Conservation (phyloP, 352 stramenopile species). For the Globisporangium uncinulatum region DNA sequence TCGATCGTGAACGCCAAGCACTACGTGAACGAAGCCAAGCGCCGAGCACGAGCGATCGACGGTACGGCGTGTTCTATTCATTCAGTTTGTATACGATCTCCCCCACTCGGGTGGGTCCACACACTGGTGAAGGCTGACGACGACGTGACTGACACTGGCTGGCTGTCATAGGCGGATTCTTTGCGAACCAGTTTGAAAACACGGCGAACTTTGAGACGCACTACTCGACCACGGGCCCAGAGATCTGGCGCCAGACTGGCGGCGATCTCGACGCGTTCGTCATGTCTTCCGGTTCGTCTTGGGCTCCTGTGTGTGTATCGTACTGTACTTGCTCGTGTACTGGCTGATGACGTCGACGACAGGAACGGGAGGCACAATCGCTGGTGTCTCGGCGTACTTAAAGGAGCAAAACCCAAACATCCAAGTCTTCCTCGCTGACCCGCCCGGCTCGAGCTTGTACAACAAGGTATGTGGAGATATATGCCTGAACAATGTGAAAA, state of each 20-base stretch:
- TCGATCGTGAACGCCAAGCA: constrained; percentile 98
- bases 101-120: too few relatives aligned
- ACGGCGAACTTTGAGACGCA: constrained; percentile 94
- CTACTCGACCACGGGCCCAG: constrained; percentile 91
- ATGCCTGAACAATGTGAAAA: not conserved
- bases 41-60: constrained; percentile 74
- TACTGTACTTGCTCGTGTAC: not conserved
- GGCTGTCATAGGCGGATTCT: constrained; percentile 76
- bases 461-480: constrained; percentile 70
- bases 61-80: constrained; percentile 16
- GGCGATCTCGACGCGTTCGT: constrained; percentile 95
- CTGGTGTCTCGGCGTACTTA: constrained; percentile 91
- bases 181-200: constrained; percentile 99
- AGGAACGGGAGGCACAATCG: constrained; percentile 96
- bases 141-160: not conserved
- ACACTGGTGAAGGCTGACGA: too few relatives aligned
- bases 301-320: not conserved
- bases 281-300: constrained; percentile 90
- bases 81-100: too few relatives aligned
- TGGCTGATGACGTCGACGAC: not conserved
- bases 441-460: constrained; percentile 95
- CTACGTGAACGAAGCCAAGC: constrained; percentile 96
- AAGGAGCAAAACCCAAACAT: constrained; percentile 86
- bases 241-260: constrained; percentile 94
- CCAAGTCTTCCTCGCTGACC: constrained; percentile 95